Evolutionary conservation across 2,329 filamentous ascomycete genomes (phyloP).

Genomic region (Microthyrium microscopicum): DNA sequence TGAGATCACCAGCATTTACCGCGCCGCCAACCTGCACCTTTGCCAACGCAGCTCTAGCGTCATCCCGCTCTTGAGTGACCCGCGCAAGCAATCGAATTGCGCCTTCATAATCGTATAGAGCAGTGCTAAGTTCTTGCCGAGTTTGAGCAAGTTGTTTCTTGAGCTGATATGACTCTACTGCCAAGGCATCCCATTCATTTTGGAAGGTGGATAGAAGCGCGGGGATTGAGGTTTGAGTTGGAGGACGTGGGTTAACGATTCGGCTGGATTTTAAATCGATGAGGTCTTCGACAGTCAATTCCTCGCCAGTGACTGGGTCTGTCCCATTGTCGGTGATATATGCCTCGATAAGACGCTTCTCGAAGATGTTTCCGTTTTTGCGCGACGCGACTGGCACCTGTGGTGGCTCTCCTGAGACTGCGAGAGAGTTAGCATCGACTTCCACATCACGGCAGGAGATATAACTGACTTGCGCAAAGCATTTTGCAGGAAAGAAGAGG

Average conservation of each 20-base stretch:
- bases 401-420: conserved; percentile 92
- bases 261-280: conserved; percentile 71
- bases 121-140: conserved; percentile 80
- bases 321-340: conserved; percentile 88
- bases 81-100: conserved; percentile 90
- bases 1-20: conserved; percentile 63
- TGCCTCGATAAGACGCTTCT: conserved; percentile 86
- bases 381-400: conserved; percentile 88
- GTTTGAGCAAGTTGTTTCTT: conserved; percentile 81
- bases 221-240: conserved; percentile 88
- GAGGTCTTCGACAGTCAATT: conserved; percentile 68
- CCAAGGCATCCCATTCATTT: conserved; percentile 93
- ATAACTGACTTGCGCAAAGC: conserved; percentile 1
- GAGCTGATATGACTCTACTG: conserved; percentile 79
- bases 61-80: conserved; percentile 78
- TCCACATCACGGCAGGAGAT: not conserved
- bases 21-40: conserved; percentile 53
- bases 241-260: conserved; percentile 75
- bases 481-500: no score
- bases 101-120: conserved; percentile 92
- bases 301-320: conserved; percentile 78
- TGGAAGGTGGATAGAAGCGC: conserved; percentile 89
- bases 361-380: conserved; percentile 86
- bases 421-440: conserved; percentile 5
- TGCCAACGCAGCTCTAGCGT: conserved; percentile 76